Evolutionary conservation across 352 stramenopile genomes (phyloP).

Genomic region (Globisporangium apiculatum): DNA sequence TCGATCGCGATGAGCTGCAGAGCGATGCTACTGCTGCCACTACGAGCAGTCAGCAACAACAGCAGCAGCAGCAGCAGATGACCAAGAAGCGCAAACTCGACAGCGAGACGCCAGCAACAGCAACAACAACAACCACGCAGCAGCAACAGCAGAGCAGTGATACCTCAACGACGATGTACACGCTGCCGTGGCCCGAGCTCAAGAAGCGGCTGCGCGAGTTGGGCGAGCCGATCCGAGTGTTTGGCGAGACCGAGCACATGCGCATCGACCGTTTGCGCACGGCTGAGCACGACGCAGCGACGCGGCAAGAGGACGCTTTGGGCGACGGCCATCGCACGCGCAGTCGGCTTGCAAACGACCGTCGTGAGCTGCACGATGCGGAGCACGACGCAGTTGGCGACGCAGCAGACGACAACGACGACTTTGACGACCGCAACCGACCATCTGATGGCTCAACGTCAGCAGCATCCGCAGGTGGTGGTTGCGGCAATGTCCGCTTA

Average conservation of each 20-base stretch:
- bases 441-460: background rate
- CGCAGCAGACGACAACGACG: constrained; percentile 35
- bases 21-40: background rate
- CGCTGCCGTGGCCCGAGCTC: constrained; percentile 66
- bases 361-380: constrained; percentile 19
- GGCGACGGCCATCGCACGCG: constrained; percentile 66
- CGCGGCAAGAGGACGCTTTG: constrained; percentile 63
- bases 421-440: constrained; percentile 22
- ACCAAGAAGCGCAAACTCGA: constrained; percentile 48
- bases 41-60: background rate
- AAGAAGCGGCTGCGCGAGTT: constrained; percentile 75
- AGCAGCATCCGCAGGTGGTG: no score
- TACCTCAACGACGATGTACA: constrained; percentile 10
- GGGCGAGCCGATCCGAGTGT: constrained; percentile 82
- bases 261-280: constrained; percentile 61
- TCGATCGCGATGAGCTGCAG: background rate
- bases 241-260: constrained; percentile 64
- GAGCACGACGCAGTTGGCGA: constrained; percentile 16
- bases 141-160: background rate
- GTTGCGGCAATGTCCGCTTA: background rate
- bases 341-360: constrained; percentile 52
- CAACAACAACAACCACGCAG: background rate
- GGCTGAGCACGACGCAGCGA: constrained; percentile 58
- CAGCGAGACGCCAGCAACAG: constrained; percentile 4
- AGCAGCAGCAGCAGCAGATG: constrained; percentile 6